These are phyloP conservation scores for Citropsis articulata DNA, from an alignment of 345 rosid species.

Conservation along the genomic window DNA sequence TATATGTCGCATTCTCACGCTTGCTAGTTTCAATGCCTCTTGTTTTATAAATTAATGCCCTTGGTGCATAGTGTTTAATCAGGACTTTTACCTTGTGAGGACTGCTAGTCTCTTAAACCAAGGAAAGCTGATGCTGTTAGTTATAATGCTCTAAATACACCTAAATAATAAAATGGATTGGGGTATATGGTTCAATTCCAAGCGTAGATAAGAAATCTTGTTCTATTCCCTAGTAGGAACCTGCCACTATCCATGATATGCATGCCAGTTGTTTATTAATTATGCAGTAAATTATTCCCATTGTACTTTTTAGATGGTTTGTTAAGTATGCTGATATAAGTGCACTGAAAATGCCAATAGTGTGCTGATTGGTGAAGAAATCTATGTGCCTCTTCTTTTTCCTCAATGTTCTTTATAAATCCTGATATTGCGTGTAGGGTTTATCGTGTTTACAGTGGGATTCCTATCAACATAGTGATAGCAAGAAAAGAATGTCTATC, in stretches of 20 bases:
- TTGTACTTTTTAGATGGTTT: background rate
- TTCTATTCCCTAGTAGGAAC: background rate
- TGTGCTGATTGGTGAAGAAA: background rate
- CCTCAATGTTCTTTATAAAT: background rate
- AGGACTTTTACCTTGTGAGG: background rate
- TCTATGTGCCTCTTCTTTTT: background rate
- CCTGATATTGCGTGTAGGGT: constrained; percentile 14
- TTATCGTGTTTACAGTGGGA: constrained; percentile 24
- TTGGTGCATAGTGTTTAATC: background rate
- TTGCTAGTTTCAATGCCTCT: background rate
- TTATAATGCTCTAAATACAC: background rate
- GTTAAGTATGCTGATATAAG: background rate
- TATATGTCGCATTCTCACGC: background rate
- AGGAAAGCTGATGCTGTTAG: background rate
- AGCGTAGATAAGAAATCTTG: background rate
- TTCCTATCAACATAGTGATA: constrained; percentile 24
- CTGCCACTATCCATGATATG: background rate
- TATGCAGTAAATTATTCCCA: background rate
- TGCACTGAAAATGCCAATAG: background rate
- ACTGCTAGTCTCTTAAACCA: background rate
- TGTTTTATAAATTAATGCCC: background rate
- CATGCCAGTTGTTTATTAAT: background rate
- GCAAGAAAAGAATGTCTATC: constrained; percentile 26
- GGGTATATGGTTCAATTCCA: background rate
- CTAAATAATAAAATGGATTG: background rate